These are phyloP conservation scores for Clarireedia monteithiana DNA, from an alignment of 2,329 filamentous ascomycete species.

Conservation along the genomic window DNA sequence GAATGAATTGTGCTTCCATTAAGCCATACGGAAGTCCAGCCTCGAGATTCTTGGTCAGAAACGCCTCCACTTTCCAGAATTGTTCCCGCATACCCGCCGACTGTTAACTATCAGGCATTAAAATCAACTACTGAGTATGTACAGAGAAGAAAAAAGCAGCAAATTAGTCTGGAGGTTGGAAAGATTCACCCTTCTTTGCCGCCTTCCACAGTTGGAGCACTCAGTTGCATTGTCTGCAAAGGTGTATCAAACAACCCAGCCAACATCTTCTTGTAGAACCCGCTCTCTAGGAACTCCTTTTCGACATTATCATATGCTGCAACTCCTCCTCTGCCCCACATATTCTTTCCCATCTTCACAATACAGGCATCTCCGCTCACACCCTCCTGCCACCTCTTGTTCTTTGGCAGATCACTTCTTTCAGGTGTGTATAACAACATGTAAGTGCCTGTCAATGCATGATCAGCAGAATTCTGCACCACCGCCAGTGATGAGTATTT, in stretches of 20 bases:
- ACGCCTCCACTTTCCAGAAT: too few relatives aligned
- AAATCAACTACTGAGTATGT: too few relatives aligned
- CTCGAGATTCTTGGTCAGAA: too few relatives aligned
- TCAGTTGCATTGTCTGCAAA: background rate
- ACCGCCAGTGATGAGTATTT: conserved; percentile 3
- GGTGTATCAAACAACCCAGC: conserved; percentile 3
- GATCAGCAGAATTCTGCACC: background rate
- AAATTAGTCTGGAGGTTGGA: too few relatives aligned
- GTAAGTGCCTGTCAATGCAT: conserved; percentile 5
- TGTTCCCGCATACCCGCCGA: too few relatives aligned
- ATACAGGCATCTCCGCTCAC: conserved; percentile 9
- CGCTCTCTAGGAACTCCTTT: conserved; percentile 3
- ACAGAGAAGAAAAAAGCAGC: too few relatives aligned
- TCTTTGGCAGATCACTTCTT: background rate
- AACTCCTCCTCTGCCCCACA: conserved; percentile 4
- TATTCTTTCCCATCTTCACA: conserved; percentile 2
- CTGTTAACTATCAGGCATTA: too few relatives aligned
- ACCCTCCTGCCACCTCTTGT: conserved; percentile 5
- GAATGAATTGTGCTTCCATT: too few relatives aligned
- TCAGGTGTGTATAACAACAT: conserved; percentile 5
- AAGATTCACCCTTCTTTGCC: too few relatives aligned
- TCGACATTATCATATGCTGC: conserved; percentile 7
- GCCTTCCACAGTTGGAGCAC: background rate
- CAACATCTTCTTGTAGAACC: conserved; percentile 5
- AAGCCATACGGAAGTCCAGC: too few relatives aligned